Conservation (phyloP, 2,329 filamentous ascomycete species). For the Cercospora sp. region DNA sequence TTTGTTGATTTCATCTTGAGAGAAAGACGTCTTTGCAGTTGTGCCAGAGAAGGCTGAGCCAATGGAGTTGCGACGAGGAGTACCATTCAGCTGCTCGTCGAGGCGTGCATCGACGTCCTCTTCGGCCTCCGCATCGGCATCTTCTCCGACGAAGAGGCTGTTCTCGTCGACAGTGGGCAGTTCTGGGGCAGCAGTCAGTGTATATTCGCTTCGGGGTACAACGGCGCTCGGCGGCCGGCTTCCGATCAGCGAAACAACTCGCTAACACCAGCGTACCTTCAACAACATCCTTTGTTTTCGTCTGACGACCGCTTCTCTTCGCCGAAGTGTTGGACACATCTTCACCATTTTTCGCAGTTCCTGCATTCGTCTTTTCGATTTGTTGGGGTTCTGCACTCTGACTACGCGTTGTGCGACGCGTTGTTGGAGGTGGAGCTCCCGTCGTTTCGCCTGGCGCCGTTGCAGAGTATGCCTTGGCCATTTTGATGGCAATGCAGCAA, state of each 20-base stretch:
- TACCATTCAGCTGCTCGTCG: slow-evolving; percentile 26
- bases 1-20: slow-evolving; percentile 45
- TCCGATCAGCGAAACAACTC: background rate
- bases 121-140: slow-evolving; percentile 16
- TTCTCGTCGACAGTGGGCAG: slow-evolving; percentile 16
- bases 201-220: background rate
- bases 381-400: slow-evolving; percentile 17
- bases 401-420: slow-evolving; percentile 14
- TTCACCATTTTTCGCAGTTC: background rate
- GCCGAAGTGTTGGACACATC: background rate
- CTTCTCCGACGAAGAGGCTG: slow-evolving; percentile 5
- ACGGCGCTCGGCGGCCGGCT: background rate
- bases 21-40: slow-evolving; percentile 50
- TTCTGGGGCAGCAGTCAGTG: slow-evolving; percentile 5
- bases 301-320: slow-evolving; percentile 1
- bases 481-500: background rate
- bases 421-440: slow-evolving; percentile 8
- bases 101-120: slow-evolving; percentile 16
- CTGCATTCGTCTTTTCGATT: background rate
- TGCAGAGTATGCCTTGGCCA: slow-evolving; percentile 16
- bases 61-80: slow-evolving; percentile 18
- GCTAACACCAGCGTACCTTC: background rate
- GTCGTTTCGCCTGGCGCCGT: slow-evolving; percentile 9
- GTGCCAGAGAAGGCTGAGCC: slow-evolving; percentile 49
- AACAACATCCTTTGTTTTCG: slow-evolving; percentile 2